Evolutionary conservation across 2,329 filamentous ascomycete species (phyloP).

Genomic region (Leptographium lundbergii): DNA sequence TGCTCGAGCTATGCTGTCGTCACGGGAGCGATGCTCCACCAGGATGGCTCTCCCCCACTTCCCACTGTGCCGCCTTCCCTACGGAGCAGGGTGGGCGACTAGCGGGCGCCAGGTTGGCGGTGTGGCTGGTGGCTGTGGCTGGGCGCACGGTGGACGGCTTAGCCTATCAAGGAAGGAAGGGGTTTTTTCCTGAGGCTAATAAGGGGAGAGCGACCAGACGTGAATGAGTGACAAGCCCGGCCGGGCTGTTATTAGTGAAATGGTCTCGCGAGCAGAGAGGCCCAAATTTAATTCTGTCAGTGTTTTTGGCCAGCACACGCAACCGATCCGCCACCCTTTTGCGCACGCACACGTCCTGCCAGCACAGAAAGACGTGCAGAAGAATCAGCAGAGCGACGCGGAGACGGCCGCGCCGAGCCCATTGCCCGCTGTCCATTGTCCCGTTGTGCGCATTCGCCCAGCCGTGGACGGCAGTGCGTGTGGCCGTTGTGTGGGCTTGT

Average conservation of each 20-base stretch:
- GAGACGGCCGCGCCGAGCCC: background rate
- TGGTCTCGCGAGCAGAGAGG: background rate
- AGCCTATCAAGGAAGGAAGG: background rate
- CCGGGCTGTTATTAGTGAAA: background rate
- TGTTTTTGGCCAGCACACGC: background rate
- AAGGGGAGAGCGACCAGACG: background rate
- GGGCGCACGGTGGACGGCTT: background rate
- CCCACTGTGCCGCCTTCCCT: background rate
- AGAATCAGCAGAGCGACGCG: background rate
- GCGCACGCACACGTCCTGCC: background rate
- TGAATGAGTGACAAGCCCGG: background rate
- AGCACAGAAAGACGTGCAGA: background rate
- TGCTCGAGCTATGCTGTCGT: background rate
- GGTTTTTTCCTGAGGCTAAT: background rate
- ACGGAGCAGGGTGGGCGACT: background rate
- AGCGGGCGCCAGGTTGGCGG: background rate
- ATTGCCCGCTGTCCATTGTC: background rate
- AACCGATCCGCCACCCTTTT: background rate
- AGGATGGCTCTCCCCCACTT: background rate
- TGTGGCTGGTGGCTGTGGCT: background rate
- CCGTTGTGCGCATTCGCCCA: background rate
- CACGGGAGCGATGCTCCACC: slow-evolving; percentile 1
- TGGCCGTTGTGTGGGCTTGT: background rate
- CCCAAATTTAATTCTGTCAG: background rate
- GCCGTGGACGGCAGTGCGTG: background rate